These are phyloP conservation scores for Xylaria longipes DNA, from an alignment of 495 filamentous ascomycete species.

Conservation along the genomic window DNA sequence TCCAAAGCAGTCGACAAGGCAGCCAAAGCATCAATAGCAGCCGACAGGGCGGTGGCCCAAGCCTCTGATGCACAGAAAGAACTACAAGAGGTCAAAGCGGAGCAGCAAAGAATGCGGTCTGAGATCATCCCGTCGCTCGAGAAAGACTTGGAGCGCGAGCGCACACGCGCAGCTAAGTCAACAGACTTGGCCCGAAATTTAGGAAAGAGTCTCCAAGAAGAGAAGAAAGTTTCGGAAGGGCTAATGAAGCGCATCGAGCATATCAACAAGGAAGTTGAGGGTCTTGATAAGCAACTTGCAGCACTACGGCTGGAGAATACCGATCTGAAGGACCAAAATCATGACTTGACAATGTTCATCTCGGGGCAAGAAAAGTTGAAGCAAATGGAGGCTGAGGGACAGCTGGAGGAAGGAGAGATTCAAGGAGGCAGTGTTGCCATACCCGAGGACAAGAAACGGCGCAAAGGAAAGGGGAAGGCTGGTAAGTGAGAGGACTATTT, in stretches of 20 bases:
- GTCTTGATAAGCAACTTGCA: conserved; percentile 59
- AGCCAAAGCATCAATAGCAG: conserved; percentile 68
- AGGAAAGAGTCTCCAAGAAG: conserved; percentile 81
- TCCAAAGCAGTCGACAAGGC: conserved; percentile 93
- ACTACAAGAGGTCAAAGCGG: conserved; percentile 57
- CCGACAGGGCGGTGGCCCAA: conserved; percentile 64
- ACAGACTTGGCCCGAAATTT: conserved; percentile 76
- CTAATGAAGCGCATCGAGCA: conserved; percentile 78
- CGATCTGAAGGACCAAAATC: conserved; percentile 80
- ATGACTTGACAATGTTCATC: conserved; percentile 92
- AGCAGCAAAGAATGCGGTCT: conserved; percentile 61
- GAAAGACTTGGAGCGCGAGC: conserved; percentile 70
- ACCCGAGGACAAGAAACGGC: conserved; percentile 60
- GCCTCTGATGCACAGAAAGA: conserved; percentile 58
- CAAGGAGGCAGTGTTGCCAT: conserved; percentile 57
- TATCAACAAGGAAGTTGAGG: conserved; percentile 64
- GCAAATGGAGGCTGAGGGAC: conserved; percentile 67
- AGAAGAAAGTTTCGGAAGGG: conserved; percentile 81
- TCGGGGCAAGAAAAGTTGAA: conserved; percentile 80
- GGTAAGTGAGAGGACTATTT: conserved; percentile 27
- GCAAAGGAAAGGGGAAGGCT: conserved; percentile 60
- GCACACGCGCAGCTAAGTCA: conserved; percentile 71
- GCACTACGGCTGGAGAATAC: conserved; percentile 61
- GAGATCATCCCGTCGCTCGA: conserved; percentile 72
- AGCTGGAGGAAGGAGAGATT: conserved; percentile 62